phyloP scores from a whole-genome alignment of 306 rosid genomes.

The Elaeagnus macrophylla region DNA sequence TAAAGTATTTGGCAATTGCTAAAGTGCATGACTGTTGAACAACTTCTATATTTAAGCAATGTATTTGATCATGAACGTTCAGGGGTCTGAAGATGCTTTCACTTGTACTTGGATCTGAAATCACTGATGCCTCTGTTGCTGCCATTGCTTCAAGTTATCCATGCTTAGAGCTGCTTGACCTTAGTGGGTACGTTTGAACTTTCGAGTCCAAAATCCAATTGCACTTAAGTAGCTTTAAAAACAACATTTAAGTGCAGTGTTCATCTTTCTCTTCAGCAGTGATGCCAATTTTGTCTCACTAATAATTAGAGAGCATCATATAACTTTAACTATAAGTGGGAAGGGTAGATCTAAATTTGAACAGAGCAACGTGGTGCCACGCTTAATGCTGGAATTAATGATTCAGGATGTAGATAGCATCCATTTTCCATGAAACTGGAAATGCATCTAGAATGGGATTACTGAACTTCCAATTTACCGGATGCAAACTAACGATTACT shows the following conservation, averaged over 20 bases:
- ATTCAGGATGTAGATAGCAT: background rate
- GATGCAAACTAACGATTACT: background rate
- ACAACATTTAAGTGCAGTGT: background rate
- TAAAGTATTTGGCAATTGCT: background rate
- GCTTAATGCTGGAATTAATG: background rate
- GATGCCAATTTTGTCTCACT: background rate
- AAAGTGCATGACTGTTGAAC: background rate
- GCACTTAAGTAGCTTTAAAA: background rate
- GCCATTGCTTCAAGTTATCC: conserved; percentile 83
- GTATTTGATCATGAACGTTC: conserved; percentile 17
- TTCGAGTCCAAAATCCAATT: conserved; percentile 2
- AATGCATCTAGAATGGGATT: background rate
- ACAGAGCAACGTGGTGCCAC: background rate
- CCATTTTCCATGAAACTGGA: background rate
- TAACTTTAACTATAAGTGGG: background rate
- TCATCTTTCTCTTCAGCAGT: background rate
- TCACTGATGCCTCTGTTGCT: conserved; percentile 97
- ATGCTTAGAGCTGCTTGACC: conserved; percentile 73
- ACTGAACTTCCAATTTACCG: background rate
- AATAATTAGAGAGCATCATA: background rate
- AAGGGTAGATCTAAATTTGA: background rate
- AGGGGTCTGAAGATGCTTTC: conserved; percentile 89
- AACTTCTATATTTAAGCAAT: background rate
- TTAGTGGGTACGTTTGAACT: conserved; percentile 66
- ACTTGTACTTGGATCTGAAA: conserved; percentile 91